These are phyloP conservation scores for Brassica hybrid DNA, from an alignment of 441 rosid species.

Conservation along the genomic window DNA sequence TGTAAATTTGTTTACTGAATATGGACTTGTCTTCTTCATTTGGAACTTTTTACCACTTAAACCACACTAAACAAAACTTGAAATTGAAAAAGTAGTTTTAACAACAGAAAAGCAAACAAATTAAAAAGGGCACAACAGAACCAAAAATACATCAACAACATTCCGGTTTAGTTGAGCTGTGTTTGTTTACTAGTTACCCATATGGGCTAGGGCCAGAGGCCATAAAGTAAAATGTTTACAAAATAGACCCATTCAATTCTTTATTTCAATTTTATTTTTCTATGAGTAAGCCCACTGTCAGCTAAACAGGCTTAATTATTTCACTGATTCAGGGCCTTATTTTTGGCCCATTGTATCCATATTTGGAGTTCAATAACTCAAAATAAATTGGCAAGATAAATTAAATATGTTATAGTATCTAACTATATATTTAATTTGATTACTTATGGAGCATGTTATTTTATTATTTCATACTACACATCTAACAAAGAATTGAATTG, in stretches of 20 bases:
- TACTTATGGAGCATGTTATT: not conserved
- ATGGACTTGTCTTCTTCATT: conserved; percentile 1
- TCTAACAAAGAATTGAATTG: not conserved
- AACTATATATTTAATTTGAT: not conserved
- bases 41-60: not conserved
- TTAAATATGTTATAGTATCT: not conserved
- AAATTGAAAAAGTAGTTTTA: not conserved
- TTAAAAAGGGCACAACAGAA: not conserved
- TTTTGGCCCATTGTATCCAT: not conserved
- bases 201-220: not conserved
- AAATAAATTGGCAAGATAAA: not conserved
- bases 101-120: not conserved
- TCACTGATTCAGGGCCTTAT: not conserved
- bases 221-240: not conserved
- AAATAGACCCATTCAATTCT: not conserved
- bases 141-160: not conserved
- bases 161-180: not conserved
- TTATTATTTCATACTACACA: not conserved
- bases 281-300: conserved; percentile 2
- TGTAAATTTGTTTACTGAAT: not conserved
- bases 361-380: not conserved
- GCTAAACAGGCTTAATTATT: not conserved
- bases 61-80: not conserved
- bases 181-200: not conserved
- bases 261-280: not conserved